Evolutionary conservation across 805 yeast genomes (phyloP), one percentile per base, ranked within the genome.

Genomic region (Yarrowia deformans): DNA sequence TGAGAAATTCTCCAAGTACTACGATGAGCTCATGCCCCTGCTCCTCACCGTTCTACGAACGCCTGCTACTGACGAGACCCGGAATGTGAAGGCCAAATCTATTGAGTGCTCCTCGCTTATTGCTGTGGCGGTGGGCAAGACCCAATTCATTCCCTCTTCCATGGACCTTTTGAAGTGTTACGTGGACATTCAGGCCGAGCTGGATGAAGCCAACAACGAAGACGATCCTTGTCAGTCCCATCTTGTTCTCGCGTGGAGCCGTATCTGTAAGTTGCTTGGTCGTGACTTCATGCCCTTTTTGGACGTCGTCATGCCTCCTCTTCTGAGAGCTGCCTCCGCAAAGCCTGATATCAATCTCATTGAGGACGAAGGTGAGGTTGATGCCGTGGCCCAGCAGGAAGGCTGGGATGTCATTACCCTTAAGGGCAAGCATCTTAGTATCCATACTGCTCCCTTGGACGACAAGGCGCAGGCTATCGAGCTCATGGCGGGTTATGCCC

Each of bases 361-460:
- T 67, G 98, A 94, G 74, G 89, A 87, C 70, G 97, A 93, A 72
- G 93, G 89, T 70, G 97, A 96, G 69, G 85, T 88, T 39, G 95
- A 90, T 61, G 91, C 90, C 72, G 87, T 87, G 72, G 90, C 88
- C 73, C 88, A 87, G 75, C 90, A 91, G 74, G 96, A 93, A 68
- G 97, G 93, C 71, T 95, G 97, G 95, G 98, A 95, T 75, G 95
- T 95, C 56, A 88, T 95, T 68, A 92, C 92, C 73, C 82, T 93
- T 55, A 88, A 91, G 39, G 99, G 98, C 68, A 93, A 92, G 78
- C 93, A 91, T 75, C 87, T 95, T 75, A 98, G 98, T 29, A 92
- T 95, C 67, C 97, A 94, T 77, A 93, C 98, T 3, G 92, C 97
- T 13, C 82, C 91, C n/a, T 83, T 95, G 70, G 99, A 95, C 76